These are phyloP conservation scores for Jackrogersella minutella DNA, from an alignment of 495 filamentous ascomycete species.

Conservation along the genomic window DNA sequence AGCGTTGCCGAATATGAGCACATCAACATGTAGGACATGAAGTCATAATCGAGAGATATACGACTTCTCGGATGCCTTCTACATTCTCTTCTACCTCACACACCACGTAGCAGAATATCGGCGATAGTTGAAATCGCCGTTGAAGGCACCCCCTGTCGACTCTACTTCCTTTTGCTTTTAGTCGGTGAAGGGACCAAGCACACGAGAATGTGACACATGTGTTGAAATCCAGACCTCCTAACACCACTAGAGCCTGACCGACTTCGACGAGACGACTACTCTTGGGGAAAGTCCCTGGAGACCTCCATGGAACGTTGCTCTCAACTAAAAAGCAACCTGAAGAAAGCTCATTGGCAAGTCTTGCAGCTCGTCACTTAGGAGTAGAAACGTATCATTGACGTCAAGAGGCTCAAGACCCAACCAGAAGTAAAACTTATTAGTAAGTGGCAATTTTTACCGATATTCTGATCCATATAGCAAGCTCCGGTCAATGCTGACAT, in stretches of 20 bases:
- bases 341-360: neutral
- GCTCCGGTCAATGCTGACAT: neutral
- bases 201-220: neutral
- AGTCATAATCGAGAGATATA: neutral
- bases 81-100: too few species aligned
- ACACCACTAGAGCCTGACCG: neutral
- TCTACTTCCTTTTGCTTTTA: neutral
- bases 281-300: too few species aligned
- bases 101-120: too few species aligned
- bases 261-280: neutral
- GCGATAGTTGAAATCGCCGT: neutral
- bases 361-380: too few species aligned
- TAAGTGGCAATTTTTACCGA: neutral
- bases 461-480: neutral
- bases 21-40: neutral
- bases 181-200: neutral
- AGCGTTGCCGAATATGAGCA: neutral
- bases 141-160: neutral
- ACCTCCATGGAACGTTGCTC: too few species aligned
- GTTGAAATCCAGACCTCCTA: neutral
- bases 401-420: neutral
- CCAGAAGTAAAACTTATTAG: neutral
- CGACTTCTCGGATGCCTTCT: neutral
- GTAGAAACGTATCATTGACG: neutral
- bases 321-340: too few species aligned